These are phyloP conservation scores for Aphanomyces astaci DNA, from an alignment of 352 stramenopile genomes.

Conservation along the genomic window DNA sequence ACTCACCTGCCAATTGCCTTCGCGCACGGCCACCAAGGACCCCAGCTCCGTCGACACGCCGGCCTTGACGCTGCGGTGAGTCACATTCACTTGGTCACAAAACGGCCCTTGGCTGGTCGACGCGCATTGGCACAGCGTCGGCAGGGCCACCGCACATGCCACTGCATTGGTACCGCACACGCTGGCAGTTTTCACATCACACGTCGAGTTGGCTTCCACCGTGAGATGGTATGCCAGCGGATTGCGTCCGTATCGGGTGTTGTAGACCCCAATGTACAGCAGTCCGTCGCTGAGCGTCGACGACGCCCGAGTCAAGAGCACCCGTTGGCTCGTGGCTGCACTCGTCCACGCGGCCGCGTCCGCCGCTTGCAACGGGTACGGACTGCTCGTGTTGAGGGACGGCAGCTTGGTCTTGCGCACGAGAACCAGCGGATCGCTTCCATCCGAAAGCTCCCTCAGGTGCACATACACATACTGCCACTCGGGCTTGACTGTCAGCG, in stretches of 20 bases:
- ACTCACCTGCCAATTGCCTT: slow-evolving; percentile 42
- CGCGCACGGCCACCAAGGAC: background rate
- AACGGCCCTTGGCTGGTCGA: slow-evolving; percentile 34
- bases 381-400: slow-evolving; percentile 23
- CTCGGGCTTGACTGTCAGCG: slow-evolving; percentile 41
- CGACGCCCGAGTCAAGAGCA: slow-evolving; percentile 45
- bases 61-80: slow-evolving; percentile 23
- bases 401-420: slow-evolving; percentile 58
- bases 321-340: slow-evolving; percentile 34
- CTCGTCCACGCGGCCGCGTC: slow-evolving; percentile 45
- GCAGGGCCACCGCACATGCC: slow-evolving; percentile 46
- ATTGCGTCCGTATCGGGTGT: slow-evolving; percentile 50
- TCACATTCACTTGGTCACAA: slow-evolving; percentile 28
- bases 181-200: slow-evolving; percentile 23
- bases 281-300: slow-evolving; percentile 61
- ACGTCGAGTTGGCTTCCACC: slow-evolving; percentile 46
- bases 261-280: slow-evolving; percentile 70
- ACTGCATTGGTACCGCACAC: slow-evolving; percentile 39
- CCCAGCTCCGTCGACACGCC: slow-evolving; percentile 24
- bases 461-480: slow-evolving; percentile 55
- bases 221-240: slow-evolving; percentile 43
- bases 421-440: slow-evolving; percentile 69
- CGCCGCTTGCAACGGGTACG: slow-evolving; percentile 42
- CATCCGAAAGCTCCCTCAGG: slow-evolving; percentile 29
- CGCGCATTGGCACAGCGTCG: slow-evolving; percentile 42